Evolutionary conservation across 2,329 filamentous ascomycete genomes (phyloP).

Genomic region (Xylaria hypoxylon): DNA sequence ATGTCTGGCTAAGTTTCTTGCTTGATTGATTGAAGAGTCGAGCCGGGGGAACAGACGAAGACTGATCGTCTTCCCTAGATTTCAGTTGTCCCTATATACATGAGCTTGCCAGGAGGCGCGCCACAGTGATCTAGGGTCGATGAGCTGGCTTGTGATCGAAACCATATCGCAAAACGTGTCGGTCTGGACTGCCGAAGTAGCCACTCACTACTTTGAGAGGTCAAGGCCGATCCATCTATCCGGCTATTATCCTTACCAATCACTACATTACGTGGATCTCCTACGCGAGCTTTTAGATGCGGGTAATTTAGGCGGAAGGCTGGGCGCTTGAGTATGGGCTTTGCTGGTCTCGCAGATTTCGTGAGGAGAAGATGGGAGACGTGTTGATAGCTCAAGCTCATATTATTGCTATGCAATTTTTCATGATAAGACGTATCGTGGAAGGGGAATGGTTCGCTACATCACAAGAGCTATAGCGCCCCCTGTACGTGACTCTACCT

Average conservation of each 20-base stretch:
- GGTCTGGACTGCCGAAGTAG: slow-evolving; percentile 32
- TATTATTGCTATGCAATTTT: not conserved
- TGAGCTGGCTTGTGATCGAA: slow-evolving; percentile 2
- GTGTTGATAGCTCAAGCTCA: not conserved
- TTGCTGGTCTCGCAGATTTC: not conserved
- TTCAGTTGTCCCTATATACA: slow-evolving; percentile 25
- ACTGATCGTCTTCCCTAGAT: not conserved
- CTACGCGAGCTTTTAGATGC: slow-evolving; percentile 21
- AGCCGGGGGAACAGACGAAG: slow-evolving; percentile 4
- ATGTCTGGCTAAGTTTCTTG: not conserved
- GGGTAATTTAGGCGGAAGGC: slow-evolving; percentile 36
- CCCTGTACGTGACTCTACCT: not conserved
- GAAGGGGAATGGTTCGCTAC: not conserved
- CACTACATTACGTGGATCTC: not conserved
- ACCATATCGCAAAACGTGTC: not conserved
- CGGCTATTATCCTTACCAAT: slow-evolving; percentile 37
- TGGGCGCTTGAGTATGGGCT: not conserved
- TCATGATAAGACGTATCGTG: not conserved
- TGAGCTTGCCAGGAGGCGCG: not conserved
- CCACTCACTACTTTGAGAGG: not conserved
- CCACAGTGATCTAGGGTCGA: not conserved
- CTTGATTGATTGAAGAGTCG: not conserved
- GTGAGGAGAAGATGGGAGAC: not conserved
- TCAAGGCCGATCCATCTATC: slow-evolving; percentile 30
- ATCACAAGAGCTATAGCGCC: not conserved